Evolutionary conservation across 2,329 filamentous ascomycete genomes (phyloP), one percentile per base, ranked within the genome.

Genomic region (Fusarium burgessii): DNA sequence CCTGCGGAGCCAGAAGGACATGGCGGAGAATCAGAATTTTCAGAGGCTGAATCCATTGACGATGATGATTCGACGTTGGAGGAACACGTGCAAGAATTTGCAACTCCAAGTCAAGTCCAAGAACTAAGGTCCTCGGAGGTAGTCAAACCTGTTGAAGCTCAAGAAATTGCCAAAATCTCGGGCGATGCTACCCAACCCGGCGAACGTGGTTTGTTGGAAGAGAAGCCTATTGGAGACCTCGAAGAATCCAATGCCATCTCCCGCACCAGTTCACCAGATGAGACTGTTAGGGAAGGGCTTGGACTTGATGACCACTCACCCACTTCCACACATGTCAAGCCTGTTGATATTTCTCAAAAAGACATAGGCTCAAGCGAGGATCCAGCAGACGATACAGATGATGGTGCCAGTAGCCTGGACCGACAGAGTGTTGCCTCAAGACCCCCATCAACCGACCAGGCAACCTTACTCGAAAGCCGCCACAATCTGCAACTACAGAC

Each of bases 251-350:
- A 57, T 32, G 17, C 27, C 50, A 17, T 47, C 20, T 57, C 55
- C 25, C 33, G 47, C 38, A 27, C 10, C 18, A 67, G 55, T 29
- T 70, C 67, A 40, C 32, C 40, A 33, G 66, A 62, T 18, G 38
- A 33, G 36, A 32, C 25, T 42, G 13, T 38, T 23, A 54, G 29
- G 7, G 43, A 25, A 27, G 13, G 33, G 18, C 47, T 46, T 27
- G 45, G 27, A 50, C n/a, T 45, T 12, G 45, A 20, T 23, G 15
- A 51, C 29, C 41, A 17, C 13, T 36, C n/a, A 62, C 61, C 38
- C 23, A 52, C 55, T 35, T 49, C 46, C 35, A 40, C 20, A 18
- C 25, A 50, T 18, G 20, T 18, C 29, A 29, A 40, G n/a, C 27
- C 55, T 38, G 20, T 23, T 29, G 32, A 43, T 49, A 14, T 43